phyloP scores from a whole-genome alignment of 2,329 filamentous ascomycete species.

The Fusarium beomiforme region DNA sequence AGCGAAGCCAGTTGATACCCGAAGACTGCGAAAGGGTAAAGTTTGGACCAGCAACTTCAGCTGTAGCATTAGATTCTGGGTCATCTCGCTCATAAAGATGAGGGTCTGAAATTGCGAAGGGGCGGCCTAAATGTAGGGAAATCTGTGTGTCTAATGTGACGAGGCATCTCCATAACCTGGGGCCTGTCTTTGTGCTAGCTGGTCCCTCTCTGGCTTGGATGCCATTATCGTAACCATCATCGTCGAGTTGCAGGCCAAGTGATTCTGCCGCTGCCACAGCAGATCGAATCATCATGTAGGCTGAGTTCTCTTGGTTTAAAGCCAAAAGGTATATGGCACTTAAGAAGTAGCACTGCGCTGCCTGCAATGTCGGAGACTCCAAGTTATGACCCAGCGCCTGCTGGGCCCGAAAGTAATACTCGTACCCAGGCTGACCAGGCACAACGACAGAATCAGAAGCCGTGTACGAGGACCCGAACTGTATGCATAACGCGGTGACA shows the following conservation, averaged over 20 bases:
- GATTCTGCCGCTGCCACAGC: slow-evolving; percentile 30
- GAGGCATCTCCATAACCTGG: slow-evolving; percentile 36
- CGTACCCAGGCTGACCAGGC: slow-evolving; percentile 53
- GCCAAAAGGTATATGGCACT: slow-evolving; percentile 54
- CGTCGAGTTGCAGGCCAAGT: slow-evolving; percentile 29
- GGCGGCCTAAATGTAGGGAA: slow-evolving; percentile 31
- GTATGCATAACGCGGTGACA: slow-evolving; percentile 61
- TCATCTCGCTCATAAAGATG: background rate
- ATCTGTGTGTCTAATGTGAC: slow-evolving; percentile 31
- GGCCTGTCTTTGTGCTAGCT: background rate
- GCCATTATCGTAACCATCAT: background rate
- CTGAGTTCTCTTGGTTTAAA: slow-evolving; percentile 25
- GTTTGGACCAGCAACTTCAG: slow-evolving; percentile 27
- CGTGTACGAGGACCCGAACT: slow-evolving; percentile 51
- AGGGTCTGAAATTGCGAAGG: slow-evolving; percentile 15
- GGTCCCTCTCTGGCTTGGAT: background rate
- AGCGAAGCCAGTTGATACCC: slow-evolving; percentile 37
- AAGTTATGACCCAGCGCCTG: slow-evolving; percentile 51
- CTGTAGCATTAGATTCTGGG: slow-evolving; percentile 18
- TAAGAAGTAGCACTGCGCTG: slow-evolving; percentile 59
- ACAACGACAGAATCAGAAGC: slow-evolving; percentile 41
- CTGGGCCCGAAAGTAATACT: slow-evolving; percentile 56
- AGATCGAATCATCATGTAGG: slow-evolving; percentile 27
- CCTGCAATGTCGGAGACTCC: slow-evolving; percentile 56
- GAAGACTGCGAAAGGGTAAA: slow-evolving; percentile 11